A percentile compares a stretch with the other conserved stretches of the same genome.
phyloP scores from a whole-genome alignment of 2,329 filamentous ascomycete species.

The Ustilaginoidea virens region DNA sequence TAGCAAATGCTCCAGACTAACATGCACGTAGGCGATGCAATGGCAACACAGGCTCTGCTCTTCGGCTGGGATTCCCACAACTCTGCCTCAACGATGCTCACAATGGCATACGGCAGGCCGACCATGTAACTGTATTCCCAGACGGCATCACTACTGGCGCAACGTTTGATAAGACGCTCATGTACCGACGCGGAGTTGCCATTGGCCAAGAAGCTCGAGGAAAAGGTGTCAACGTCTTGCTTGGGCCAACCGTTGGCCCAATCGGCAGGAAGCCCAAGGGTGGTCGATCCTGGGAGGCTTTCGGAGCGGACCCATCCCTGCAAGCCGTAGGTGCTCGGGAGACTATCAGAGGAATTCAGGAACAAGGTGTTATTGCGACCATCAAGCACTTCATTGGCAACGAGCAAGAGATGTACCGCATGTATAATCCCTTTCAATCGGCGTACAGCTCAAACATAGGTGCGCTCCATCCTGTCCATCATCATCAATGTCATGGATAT shows the following conservation, averaged over 20 bases:
- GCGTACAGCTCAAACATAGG: slow-evolving; percentile 61
- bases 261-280: slow-evolving; percentile 57
- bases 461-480: slow-evolving; percentile 15
- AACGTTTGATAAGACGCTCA: slow-evolving; percentile 58
- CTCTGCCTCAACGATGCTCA: slow-evolving; percentile 60
- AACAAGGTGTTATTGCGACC: slow-evolving; percentile 39
- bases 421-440: slow-evolving; percentile 35
- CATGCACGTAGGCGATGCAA: slow-evolving; percentile 40
- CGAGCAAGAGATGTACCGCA: slow-evolving; percentile 49
- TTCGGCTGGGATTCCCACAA: slow-evolving; percentile 54
- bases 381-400: slow-evolving; percentile 41
- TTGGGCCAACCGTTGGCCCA: slow-evolving; percentile 57
- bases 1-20: neutral
- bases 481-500: neutral
- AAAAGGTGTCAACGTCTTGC: slow-evolving; percentile 56
- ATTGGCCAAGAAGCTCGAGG: slow-evolving; percentile 57
- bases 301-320: slow-evolving; percentile 54
- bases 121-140: slow-evolving; percentile 64
- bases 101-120: slow-evolving; percentile 55
- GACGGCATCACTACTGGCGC: slow-evolving; percentile 64
- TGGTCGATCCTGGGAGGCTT: slow-evolving; percentile 63
- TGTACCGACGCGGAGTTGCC: slow-evolving; percentile 51
- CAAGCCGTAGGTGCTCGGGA: slow-evolving; percentile 64
- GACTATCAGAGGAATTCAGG: slow-evolving; percentile 59
- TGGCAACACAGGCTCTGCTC: slow-evolving; percentile 60